phyloP scores from a whole-genome alignment of 176 grass and related monocot genomes.

The Bothriochloa decipiens region DNA sequence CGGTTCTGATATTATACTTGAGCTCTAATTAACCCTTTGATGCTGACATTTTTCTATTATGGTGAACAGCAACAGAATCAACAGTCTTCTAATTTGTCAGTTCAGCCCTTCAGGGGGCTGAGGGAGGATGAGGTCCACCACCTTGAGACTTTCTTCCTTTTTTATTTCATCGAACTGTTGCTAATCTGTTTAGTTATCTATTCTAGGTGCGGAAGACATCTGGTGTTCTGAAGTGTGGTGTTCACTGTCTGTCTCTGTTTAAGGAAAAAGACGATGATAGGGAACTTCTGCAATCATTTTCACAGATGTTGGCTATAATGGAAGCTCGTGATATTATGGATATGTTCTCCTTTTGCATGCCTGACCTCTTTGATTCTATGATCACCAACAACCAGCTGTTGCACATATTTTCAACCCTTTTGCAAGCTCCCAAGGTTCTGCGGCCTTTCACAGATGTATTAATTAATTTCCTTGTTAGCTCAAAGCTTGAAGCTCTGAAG shows the following conservation, averaged over 20 bases:
- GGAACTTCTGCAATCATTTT: slow-evolving; percentile 92
- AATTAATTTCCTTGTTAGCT: slow-evolving; percentile 95
- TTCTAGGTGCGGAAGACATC: slow-evolving; percentile 92
- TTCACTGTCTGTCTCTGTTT: slow-evolving; percentile 89
- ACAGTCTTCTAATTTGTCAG: slow-evolving; percentile 78
- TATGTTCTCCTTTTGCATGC: slow-evolving; percentile 97
- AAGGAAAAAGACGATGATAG: slow-evolving; percentile 98
- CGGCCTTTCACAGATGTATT: slow-evolving; percentile 94
- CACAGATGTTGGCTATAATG: slow-evolving; percentile 94
- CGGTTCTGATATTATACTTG: slow-evolving; percentile 21
- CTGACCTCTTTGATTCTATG: slow-evolving; percentile 94
- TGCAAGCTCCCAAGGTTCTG: slow-evolving; percentile 88
- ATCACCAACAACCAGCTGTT: slow-evolving; percentile 90
- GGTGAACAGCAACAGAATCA: slow-evolving; percentile 81
- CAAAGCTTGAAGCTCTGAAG: slow-evolving; percentile 91
- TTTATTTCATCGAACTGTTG: slow-evolving; percentile 29
- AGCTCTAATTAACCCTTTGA: slow-evolving; percentile 22
- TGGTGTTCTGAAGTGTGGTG: slow-evolving; percentile 88
- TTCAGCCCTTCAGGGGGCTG: slow-evolving; percentile 82
- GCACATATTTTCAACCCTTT: slow-evolving; percentile 90
- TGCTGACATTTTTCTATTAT: slow-evolving; percentile 49
- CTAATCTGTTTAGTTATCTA: slow-evolving; percentile 32
- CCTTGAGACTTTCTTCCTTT: slow-evolving; percentile 38
- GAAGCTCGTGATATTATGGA: slow-evolving; percentile 98
- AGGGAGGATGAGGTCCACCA: slow-evolving; percentile 87